Conservation (phyloP, 2,329 filamentous ascomycete genomes). For the Botryotinia narcissicola region DNA sequence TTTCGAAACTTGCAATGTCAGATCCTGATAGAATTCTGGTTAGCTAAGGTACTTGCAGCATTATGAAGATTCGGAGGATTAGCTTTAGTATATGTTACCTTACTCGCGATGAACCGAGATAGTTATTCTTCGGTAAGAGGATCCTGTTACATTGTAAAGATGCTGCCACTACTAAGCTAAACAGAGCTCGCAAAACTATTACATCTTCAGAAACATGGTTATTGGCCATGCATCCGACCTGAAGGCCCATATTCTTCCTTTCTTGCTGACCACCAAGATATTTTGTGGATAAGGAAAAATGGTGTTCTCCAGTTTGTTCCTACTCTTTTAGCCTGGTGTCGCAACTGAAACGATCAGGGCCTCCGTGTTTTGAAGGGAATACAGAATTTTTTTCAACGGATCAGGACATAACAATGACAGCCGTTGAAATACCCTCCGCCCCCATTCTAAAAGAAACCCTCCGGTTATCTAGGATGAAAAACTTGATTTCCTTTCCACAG, state of each 20-base stretch:
- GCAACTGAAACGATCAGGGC: not conserved
- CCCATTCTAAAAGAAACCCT: not conserved
- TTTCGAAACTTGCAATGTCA: not conserved
- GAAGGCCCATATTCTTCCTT: not conserved
- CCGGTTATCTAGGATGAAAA: not conserved
- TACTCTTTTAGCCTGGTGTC: not conserved
- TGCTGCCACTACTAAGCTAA: not conserved
- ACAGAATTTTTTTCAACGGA: not conserved
- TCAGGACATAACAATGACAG: not conserved
- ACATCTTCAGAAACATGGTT: slow-evolving; percentile 7
- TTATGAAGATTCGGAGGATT: not conserved
- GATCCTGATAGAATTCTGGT: not conserved
- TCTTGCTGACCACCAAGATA: slow-evolving; percentile 1
- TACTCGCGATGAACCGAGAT: not conserved
- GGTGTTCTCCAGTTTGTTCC: not conserved
- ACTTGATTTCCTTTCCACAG: slow-evolving; percentile 2
- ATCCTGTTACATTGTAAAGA: not conserved
- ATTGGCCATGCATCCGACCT: not conserved
- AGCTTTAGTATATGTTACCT: slow-evolving; percentile 8
- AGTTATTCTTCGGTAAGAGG: not conserved
- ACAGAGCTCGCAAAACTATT: not conserved
- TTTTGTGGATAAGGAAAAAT: not conserved
- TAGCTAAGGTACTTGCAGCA: not conserved
- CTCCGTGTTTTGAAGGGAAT: not conserved
- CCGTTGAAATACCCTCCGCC: not conserved